Base-by-base conservation (phyloP, 202 grass and related monocot genomes). In the Sporobolus alterniflorus region DNA sequence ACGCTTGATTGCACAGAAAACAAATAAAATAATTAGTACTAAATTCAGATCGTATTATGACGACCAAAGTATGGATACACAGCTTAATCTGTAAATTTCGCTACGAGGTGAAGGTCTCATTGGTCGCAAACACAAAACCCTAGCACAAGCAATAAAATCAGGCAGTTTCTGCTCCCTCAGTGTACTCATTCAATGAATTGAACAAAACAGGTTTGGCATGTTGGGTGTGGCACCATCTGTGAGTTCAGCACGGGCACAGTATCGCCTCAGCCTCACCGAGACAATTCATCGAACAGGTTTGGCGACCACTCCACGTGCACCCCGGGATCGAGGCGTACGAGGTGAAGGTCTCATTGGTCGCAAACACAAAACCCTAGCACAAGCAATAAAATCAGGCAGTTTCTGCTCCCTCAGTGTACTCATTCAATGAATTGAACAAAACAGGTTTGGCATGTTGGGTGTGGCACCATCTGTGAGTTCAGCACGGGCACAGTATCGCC, bases 271-370 rank as follows among this genome's bases (percentile, higher is more conserved):
- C 49, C 32, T 50, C 32, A 51, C 1, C 26, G 7, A 42, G 24
- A 33, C 42, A 83, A 52, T 52, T 52, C 50, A 50, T 69, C 69
- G 15, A 88, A 73, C 69, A 69, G 75, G 30, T 62, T 9, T 20
- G 16, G 11, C 21, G 59, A 18, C 43, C 31, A 55, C 8, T 55
- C 34, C 3, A 68, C 4, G 57, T 7, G 30, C 47, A 82, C 47
- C 50, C 42, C 6, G 43, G 9, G 26, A 9, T 69, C 0, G n/a
- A 82, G 50, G 25, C 29, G n/a, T n/a, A n/a, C n/a, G n/a, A n/a
- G n/a, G n/a, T n/a, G n/a, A n/a, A n/a, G n/a, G n/a, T n/a, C n/a
- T n/a, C n/a, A n/a, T n/a, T n/a, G n/a, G n/a, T n/a, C n/a, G n/a
- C n/a, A n/a, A n/a, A n/a, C n/a, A n/a, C n/a, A n/a, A 64, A 86